Evolutionary conservation across 148 eudicot genomes (phyloP).

Genomic region (Mesembryanthemum crystallinum): DNA sequence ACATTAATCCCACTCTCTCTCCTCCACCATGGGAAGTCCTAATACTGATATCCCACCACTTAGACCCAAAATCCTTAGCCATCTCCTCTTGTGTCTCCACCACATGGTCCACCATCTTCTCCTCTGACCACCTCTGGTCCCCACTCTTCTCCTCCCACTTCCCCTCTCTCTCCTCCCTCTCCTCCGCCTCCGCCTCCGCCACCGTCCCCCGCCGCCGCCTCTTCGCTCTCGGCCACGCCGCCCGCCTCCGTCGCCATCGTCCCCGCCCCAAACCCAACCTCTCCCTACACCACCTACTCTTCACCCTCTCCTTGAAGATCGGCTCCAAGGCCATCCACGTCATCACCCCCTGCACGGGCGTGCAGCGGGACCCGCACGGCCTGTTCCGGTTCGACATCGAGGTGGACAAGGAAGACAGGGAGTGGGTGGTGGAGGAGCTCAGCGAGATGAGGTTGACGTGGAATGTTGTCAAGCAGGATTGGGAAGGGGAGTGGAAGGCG

Average conservation of each 20-base stretch:
- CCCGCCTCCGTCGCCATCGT: conserved; percentile 35
- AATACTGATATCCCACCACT: conserved; percentile 43
- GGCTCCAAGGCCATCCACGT: conserved; percentile 9
- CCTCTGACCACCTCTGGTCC: conserved; percentile 63
- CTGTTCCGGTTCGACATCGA: conserved; percentile 55
- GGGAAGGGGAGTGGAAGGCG: conserved; percentile 44
- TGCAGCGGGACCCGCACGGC: conserved; percentile 35
- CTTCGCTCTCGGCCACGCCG: conserved; percentile 46
- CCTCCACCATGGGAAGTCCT: conserved; percentile 58
- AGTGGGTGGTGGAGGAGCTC: conserved; percentile 36
- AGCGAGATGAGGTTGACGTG: conserved; percentile 46
- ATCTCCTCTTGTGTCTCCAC: conserved; percentile 54
- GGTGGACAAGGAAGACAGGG: conserved; percentile 24
- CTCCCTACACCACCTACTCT: conserved; percentile 38
- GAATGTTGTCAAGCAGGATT: conserved; percentile 49
- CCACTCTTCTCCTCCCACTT: conserved; percentile 48
- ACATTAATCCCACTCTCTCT: not conserved
- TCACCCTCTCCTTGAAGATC: conserved; percentile 33
- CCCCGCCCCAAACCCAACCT: conserved; percentile 41
- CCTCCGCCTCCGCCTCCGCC: conserved; percentile 19
- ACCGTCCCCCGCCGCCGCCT: conserved; percentile 37
- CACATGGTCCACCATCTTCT: conserved; percentile 49
- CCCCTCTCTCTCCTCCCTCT: conserved; percentile 51
- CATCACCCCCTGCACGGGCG: conserved; percentile 34
- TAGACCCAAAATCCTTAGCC: conserved; percentile 64